These are phyloP conservation scores for Trifolium subterraneum DNA, from an alignment of 306 rosid genomes.

Conservation along the genomic window DNA sequence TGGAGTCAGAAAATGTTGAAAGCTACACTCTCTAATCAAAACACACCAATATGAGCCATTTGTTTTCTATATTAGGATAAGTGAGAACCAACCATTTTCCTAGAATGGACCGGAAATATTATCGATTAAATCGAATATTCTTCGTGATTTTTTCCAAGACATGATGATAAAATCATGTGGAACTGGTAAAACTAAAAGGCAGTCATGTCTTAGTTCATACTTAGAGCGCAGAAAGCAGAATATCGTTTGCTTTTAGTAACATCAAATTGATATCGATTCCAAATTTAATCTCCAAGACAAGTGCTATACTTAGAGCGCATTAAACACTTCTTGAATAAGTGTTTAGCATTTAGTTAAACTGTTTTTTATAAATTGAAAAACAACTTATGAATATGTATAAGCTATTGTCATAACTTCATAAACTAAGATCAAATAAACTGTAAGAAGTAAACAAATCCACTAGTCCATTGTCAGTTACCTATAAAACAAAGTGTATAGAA, in stretches of 20 bases:
- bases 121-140: conserved; percentile 42
- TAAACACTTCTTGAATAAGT: too few species aligned
- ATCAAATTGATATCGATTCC: background rate
- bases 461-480: background rate
- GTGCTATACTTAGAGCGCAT: background rate
- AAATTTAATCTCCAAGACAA: background rate
- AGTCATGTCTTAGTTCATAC: conserved; percentile 20
- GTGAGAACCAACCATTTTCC: conserved; percentile 41
- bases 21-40: conserved; percentile 20
- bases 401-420: background rate
- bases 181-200: conserved; percentile 21
- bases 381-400: background rate
- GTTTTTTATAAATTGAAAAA: background rate
- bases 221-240: conserved; percentile 36
- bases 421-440: background rate
- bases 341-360: too few species aligned
- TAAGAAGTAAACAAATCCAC: conserved; percentile 1
- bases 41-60: conserved; percentile 2
- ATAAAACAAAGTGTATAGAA: conserved; percentile 10
- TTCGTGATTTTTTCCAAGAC: conserved; percentile 14
- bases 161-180: conserved; percentile 38
- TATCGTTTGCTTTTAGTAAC: background rate
- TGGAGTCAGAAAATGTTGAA: conserved; percentile 10
- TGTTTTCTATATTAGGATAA: conserved; percentile 39
- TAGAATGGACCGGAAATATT: conserved; percentile 26